Base-by-base conservation (phyloP, 2,329 filamentous ascomycete species). In the Curvularia spicifera region DNA sequence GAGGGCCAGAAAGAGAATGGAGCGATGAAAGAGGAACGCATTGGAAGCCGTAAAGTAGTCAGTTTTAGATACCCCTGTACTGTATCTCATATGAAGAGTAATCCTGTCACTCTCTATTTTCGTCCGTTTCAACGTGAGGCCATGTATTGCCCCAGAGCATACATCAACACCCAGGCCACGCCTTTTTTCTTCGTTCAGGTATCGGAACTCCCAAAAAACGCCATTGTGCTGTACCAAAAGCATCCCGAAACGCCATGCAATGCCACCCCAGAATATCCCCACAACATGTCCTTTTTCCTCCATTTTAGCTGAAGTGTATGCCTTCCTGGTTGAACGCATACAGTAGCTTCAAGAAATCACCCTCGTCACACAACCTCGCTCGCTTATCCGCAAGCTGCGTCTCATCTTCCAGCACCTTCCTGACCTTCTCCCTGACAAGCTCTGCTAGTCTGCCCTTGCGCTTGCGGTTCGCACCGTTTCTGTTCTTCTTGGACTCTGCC, bases 301-400 rank as follows among this genome's bases (percentile, higher is more conserved):
- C 20, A 6, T 24, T n/a, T 56, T 68, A 93, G 61, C 86, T 90
- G 76, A 98, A 98, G 80, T 97, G 94, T 59, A 98, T 94, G 28
- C 92, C 92, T 75, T 96, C 91, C 65, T 91, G 87, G 75, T 97
- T 97, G 78, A 97, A 97, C 1, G 90, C 89, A 76, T 84, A 87
- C 62, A 97, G 78, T 64, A 97, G 77, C 67, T 88, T 89, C 74
- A 99, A 79, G 73, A 97, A 98, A 70, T 97, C 93, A 51, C 90
- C 93, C 79, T 98, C 92, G 71, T 97, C 93, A 71, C 93, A 96
- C 81, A 95, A 89, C 60, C 91, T 85, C 10, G 93, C 86, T 64
- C 94, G 84, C 80, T 90, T 91, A 60, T 96, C 91, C 3, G 88
- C 89, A 53, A 98, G 82, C 47, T 87, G 85, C 0, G 93, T 97